Evolutionary conservation across 1,139 yeast genomes (phyloP).

Genomic region (Kodamaea alishanica): DNA sequence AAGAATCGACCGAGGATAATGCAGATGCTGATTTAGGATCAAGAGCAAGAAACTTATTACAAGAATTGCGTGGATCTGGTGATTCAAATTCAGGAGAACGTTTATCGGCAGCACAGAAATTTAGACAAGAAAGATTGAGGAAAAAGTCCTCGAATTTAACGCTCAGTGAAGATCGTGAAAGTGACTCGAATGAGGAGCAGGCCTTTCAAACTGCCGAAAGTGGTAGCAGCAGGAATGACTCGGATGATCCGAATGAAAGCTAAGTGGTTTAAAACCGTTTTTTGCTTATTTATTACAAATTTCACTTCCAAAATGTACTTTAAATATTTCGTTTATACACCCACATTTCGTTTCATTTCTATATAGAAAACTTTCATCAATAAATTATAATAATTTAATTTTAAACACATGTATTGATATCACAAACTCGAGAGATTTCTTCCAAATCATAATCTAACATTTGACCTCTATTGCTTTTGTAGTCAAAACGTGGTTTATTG

Average conservation of each 20-base stretch:
- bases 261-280: no score
- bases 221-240: no score
- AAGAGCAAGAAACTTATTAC: conserved; percentile 57
- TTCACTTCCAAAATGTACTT: background rate
- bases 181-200: background rate
- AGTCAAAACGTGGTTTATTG: conserved; percentile 38
- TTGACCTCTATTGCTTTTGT: conserved; percentile 23
- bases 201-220: no score
- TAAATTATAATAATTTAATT: no score
- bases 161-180: conserved; percentile 8
- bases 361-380: conserved; percentile 12
- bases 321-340: background rate
- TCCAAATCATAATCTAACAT: conserved; percentile 38
- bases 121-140: conserved; percentile 33
- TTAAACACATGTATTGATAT: no score
- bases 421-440: conserved; percentile 17
- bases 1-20: conserved; percentile 4
- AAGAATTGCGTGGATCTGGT: conserved; percentile 48
- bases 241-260: no score
- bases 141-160: conserved; percentile 15
- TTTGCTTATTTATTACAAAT: no score
- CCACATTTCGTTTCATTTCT: conserved; percentile 2
- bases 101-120: conserved; percentile 34
- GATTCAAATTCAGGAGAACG: conserved; percentile 18
- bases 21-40: conserved; percentile 46